A percentile compares a stretch with the other conserved stretches of the same genome.
Conservation (phyloP, 2,329 filamentous ascomycete genomes). For the Aspergillus pseudoviridinutans region DNA sequence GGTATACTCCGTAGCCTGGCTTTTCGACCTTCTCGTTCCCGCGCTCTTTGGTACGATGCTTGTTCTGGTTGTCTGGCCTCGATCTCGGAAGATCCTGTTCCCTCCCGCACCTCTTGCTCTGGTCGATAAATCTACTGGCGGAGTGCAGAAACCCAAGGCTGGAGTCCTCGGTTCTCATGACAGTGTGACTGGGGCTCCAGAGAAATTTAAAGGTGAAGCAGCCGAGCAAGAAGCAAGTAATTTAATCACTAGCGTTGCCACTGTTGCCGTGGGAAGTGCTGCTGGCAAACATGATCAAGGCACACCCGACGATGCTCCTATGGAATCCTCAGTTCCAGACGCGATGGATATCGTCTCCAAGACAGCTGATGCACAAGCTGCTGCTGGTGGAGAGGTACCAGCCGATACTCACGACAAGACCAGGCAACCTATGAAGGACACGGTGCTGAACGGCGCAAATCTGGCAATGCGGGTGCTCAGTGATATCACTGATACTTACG, state of each 20-base stretch:
- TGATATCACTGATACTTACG: conserved; percentile 59
- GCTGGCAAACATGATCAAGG: conserved; percentile 71
- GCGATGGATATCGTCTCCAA: conserved; percentile 54
- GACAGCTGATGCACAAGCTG: conserved; percentile 53
- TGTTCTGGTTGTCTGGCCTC: conserved; percentile 62
- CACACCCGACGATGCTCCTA: conserved; percentile 51
- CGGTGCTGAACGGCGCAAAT: conserved; percentile 72
- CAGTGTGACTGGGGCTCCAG: conserved; percentile 74
- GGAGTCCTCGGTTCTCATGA: conserved; percentile 73
- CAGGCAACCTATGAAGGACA: conserved; percentile 70
- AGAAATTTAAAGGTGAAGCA: conserved; percentile 78
- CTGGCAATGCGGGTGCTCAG: conserved; percentile 65
- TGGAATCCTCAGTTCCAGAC: conserved; percentile 57
- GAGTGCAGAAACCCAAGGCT: conserved; percentile 70
- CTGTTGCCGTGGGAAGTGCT: conserved; percentile 69
- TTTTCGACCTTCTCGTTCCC: conserved; percentile 66
- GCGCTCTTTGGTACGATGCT: conserved; percentile 57
- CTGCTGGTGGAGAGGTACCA: conserved; percentile 49
- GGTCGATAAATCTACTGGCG: conserved; percentile 65
- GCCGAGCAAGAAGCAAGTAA: conserved; percentile 80
- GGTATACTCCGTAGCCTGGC: conserved; percentile 63
- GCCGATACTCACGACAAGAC: conserved; percentile 64
- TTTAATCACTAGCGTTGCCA: conserved; percentile 69
- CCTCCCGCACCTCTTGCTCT: conserved; percentile 73
- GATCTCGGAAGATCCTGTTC: conserved; percentile 61